These are phyloP conservation scores for Phtheirospermum japonicum DNA, from an alignment of 257 asterid species.

Conservation along the genomic window DNA sequence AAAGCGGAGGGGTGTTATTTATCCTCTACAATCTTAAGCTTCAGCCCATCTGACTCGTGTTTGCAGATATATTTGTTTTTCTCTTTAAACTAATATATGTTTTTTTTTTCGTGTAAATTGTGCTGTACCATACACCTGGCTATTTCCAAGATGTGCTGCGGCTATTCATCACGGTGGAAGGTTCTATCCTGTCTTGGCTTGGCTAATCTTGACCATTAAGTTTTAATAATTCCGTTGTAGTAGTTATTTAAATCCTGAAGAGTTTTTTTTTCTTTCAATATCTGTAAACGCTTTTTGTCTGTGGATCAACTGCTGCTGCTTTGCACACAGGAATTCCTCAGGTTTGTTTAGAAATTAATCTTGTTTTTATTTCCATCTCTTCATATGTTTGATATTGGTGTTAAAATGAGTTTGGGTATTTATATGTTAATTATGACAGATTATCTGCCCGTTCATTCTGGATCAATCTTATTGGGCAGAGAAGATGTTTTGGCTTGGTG, in stretches of 20 bases:
- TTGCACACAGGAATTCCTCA: constrained; percentile 87
- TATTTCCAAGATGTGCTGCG: constrained; percentile 86
- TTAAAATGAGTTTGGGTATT: too few relatives aligned
- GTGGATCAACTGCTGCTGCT: constrained; percentile 96
- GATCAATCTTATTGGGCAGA: constrained; percentile 99
- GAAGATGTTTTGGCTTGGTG: constrained; percentile 98
- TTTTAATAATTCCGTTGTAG: constrained; percentile 4
- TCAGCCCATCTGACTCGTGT: not conserved
- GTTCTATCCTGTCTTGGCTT: constrained; percentile 36
- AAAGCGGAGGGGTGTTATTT: too few relatives aligned
- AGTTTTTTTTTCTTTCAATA: too few relatives aligned
- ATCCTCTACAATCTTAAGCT: too few relatives aligned
- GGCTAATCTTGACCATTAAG: not conserved
- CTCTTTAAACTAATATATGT: not conserved
- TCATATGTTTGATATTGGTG: constrained; percentile 8
- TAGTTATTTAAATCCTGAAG: too few relatives aligned
- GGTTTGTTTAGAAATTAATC: constrained; percentile 50
- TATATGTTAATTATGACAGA: constrained; percentile 38
- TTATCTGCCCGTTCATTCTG: constrained; percentile 81
- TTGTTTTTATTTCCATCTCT: constrained; percentile 11
- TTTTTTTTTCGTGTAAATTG: constrained; percentile 34
- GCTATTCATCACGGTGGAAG: constrained; percentile 97
- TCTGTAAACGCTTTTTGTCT: constrained; percentile 31
- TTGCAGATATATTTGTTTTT: not conserved
- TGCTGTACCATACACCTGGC: constrained; percentile 74